Percentiles rank a stretch among this genome's conserved stretches.
These are phyloP conservation scores for Coemansia sp. DNA, from an alignment of 192 early-diverging fungal species.

Conservation along the genomic window DNA sequence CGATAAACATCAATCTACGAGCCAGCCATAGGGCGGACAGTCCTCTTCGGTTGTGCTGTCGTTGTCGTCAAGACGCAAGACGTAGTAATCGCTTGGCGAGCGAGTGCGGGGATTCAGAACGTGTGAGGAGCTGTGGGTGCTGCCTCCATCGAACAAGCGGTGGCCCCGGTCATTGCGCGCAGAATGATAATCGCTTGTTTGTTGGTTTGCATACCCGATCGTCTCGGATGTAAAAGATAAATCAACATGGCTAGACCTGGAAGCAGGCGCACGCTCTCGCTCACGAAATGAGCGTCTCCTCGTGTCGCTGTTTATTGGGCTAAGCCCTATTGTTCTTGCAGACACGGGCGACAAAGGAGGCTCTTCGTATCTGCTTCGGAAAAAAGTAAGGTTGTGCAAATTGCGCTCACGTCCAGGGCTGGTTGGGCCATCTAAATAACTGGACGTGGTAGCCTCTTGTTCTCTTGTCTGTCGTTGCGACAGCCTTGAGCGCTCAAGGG, in stretches of 20 bases:
- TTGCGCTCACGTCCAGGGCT: background rate
- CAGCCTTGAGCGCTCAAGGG: background rate
- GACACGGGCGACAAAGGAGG: background rate
- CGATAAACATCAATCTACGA: too few species aligned
- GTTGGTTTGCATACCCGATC: background rate
- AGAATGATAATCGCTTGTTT: background rate
- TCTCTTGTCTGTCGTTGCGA: background rate
- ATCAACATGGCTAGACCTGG: background rate
- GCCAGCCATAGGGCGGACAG: too few species aligned
- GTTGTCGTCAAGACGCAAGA: slow-evolving; percentile 17
- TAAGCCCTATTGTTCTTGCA: background rate
- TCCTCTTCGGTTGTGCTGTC: slow-evolving; percentile 18
- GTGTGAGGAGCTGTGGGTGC: background rate
- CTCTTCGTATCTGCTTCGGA: background rate
- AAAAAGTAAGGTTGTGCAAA: background rate
- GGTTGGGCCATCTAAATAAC: background rate
- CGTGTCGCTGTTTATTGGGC: background rate
- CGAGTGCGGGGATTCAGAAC: background rate
- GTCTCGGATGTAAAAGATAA: background rate
- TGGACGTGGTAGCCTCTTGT: background rate
- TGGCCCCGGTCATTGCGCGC: background rate
- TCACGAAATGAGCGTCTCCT: background rate
- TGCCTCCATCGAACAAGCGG: background rate
- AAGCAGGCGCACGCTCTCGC: background rate
- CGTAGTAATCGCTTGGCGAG: slow-evolving; percentile 7